phyloP scores from a whole-genome alignment of 345 rosid species.

The Lumnitzera racemosa region DNA sequence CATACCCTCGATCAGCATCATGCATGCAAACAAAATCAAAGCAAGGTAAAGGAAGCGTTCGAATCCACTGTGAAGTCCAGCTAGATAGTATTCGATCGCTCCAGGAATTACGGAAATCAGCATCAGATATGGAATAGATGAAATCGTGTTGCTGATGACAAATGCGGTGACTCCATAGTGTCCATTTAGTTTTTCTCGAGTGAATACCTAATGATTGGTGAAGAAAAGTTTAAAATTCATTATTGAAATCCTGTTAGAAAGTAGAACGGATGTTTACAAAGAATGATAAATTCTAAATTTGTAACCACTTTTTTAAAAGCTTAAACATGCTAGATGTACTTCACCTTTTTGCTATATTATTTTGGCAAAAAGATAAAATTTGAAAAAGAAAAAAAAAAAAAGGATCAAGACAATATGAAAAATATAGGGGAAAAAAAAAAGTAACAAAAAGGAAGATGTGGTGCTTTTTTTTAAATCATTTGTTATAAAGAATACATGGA shows the following conservation, averaged over 20 bases:
- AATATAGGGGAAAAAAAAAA: too few relatives aligned
- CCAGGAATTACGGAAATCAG: conserved; percentile 8
- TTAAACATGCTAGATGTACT: too few relatives aligned
- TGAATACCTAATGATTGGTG: conserved; percentile 2
- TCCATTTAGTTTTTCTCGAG: conserved; percentile 9
- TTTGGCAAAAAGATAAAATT: too few relatives aligned
- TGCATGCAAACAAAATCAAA: not conserved
- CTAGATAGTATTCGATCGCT: conserved; percentile 1
- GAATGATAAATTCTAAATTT: conserved; percentile 4
- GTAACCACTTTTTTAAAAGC: not conserved
- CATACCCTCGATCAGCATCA: conserved; percentile 4
- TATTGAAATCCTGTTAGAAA: too few relatives aligned
- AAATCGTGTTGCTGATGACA: conserved; percentile 5
- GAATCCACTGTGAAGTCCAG: conserved; percentile 5
- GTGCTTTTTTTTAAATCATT: too few relatives aligned
- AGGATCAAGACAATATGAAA: too few relatives aligned
- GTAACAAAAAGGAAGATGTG: too few relatives aligned
- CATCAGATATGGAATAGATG: conserved; percentile 8
- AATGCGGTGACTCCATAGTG: conserved; percentile 9
- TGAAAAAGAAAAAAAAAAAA: too few relatives aligned
- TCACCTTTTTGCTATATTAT: too few relatives aligned
- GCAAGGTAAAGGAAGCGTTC: conserved; percentile 6
- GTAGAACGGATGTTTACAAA: not conserved
- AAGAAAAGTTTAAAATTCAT: not conserved
- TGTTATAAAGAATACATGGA: too few relatives aligned